phyloP scores from a whole-genome alignment of 495 filamentous ascomycete species.

The Penicillium waksmanii region DNA sequence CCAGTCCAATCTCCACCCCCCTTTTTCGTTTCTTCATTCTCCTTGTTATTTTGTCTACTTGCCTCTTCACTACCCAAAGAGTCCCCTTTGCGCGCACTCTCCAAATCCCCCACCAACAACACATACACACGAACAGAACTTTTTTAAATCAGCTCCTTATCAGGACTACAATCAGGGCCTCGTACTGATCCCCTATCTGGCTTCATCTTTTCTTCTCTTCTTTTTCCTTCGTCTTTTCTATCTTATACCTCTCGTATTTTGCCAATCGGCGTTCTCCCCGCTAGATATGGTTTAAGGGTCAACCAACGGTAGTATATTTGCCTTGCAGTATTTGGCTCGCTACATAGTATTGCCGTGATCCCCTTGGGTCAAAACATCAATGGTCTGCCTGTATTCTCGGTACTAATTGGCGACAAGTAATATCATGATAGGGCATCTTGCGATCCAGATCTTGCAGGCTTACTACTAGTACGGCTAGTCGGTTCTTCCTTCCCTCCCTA shows the following conservation, averaged over 20 bases:
- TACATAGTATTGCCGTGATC: background rate
- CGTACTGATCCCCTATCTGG: conserved; percentile 30
- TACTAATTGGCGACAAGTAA: too few relatives aligned
- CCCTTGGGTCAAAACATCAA: background rate
- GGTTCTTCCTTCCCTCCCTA: too few relatives aligned
- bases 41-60: conserved; percentile 38
- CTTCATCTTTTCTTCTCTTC: conserved; percentile 20
- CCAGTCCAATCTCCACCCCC: conserved; percentile 17
- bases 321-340: conserved; percentile 7
- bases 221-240: conserved; percentile 14
- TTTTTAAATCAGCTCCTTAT: conserved; percentile 39
- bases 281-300: conserved; percentile 33
- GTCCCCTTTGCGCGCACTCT: conserved; percentile 39
- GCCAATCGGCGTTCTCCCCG: conserved; percentile 29
- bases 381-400: too few relatives aligned
- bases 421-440: too few relatives aligned
- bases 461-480: too few relatives aligned
- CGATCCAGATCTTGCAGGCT: too few relatives aligned
- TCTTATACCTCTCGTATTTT: conserved; percentile 24
- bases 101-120: conserved; percentile 27
- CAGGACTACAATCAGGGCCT: conserved; percentile 36
- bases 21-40: conserved; percentile 31
- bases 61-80: conserved; percentile 39
- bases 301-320: conserved; percentile 19
- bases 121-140: conserved; percentile 36